Evolutionary conservation across 1,284 basidiomycete species (phyloP).

Genomic region (Rhodotorula sp.): DNA sequence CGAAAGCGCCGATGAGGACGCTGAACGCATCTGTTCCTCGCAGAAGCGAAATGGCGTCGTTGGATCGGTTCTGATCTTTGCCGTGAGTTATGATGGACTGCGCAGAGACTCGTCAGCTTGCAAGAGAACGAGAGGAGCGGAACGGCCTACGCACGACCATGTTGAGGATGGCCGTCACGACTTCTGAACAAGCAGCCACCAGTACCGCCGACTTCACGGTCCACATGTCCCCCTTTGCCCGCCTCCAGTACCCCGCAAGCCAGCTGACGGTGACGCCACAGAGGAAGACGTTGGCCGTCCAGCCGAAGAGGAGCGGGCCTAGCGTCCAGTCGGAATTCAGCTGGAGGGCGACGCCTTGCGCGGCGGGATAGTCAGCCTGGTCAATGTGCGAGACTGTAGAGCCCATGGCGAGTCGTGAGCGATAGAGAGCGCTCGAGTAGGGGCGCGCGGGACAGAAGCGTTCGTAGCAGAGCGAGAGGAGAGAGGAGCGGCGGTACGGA

Average conservation of each 20-base stretch:
- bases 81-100: constrained; percentile 1
- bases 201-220: not conserved
- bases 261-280: not conserved
- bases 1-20: not conserved
- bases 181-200: not conserved
- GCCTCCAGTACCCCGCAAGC: not conserved
- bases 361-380: constrained; percentile 1
- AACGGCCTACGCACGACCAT: not conserved
- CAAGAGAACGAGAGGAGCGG: accelerated
- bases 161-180: not conserved
- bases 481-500: too few relatives aligned
- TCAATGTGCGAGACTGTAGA: not conserved
- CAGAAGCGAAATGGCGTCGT: constrained; percentile 6
- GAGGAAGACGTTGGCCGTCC: constrained; percentile 2
- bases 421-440: too few relatives aligned
- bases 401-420: not conserved
- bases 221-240: not conserved
- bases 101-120: not conserved
- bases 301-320: constrained; percentile 2
- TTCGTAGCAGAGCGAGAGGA: too few relatives aligned
- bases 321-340: constrained; percentile 3
- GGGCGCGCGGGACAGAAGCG: too few relatives aligned
- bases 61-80: constrained; percentile 4
- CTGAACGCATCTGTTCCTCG: not conserved
- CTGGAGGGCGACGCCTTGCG: not conserved